These are phyloP conservation scores for Mitragyna speciosa DNA, from an alignment of 257 asterid genomes.

Conservation along the genomic window DNA sequence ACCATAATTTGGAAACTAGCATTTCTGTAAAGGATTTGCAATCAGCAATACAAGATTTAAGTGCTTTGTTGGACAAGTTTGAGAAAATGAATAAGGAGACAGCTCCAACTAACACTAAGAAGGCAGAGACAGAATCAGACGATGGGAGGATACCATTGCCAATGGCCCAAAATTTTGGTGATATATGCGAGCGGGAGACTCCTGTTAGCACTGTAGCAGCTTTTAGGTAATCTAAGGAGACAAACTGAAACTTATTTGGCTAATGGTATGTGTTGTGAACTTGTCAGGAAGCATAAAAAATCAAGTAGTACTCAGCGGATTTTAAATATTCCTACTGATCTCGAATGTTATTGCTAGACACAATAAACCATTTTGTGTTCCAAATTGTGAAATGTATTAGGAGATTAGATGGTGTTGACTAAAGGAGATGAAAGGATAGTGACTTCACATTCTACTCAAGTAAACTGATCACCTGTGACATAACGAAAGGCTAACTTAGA, in stretches of 20 bases:
- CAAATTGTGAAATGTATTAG: not conserved
- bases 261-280: conserved; percentile 48
- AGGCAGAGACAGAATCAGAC: conserved; percentile 41
- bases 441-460: not conserved
- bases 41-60: conserved; percentile 70
- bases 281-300: not conserved
- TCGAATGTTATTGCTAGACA: too few species aligned
- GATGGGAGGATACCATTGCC: conserved; percentile 50
- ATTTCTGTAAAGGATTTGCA: conserved; percentile 72
- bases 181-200: conserved; percentile 58
- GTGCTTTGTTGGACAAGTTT: conserved; percentile 64
- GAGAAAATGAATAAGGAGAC: conserved; percentile 71
- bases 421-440: not conserved
- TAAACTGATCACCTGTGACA: not conserved
- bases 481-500: not conserved
- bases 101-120: conserved; percentile 38
- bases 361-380: too few species aligned
- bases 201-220: conserved; percentile 89
- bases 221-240: conserved; percentile 64
- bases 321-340: not conserved
- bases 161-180: conserved; percentile 59
- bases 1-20: conserved; percentile 59
- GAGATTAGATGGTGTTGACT: not conserved
- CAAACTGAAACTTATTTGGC: conserved; percentile 58
- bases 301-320: not conserved